Evolutionary conservation across 768 basidiomycete genomes (phyloP), one percentile per base, ranked within the genome.

Genomic region (Tulasnella sp.): DNA sequence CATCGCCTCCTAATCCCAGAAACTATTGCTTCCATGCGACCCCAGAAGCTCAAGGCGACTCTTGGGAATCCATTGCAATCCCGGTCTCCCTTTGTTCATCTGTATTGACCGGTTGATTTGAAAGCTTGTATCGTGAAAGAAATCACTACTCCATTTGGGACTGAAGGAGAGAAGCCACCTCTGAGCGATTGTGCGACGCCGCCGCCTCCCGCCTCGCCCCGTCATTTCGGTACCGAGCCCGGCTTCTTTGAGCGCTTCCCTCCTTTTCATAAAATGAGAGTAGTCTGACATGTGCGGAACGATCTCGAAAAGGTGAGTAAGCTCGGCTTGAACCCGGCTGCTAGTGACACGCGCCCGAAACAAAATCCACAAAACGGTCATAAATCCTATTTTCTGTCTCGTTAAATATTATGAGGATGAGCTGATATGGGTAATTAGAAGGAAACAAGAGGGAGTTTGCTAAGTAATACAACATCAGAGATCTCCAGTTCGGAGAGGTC

Each of bases 1-100:
- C 35, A 63, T 72, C 26, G 71, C 71, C 39, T 69, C 67, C 7
- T 69, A 69, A 69, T n/a, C 35, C 19, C 34, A 40, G 64, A 26
- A 36, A 11, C 64, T 65, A 65, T 17, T 65, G 34, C 35, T 65
- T 37, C 35, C 34, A n/a, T 65, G 34, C 39, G 19, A 7, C 64
- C 35, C 64, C 64, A 59, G 26, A 59, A 59, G 52, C 52, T 59
- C 52, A 22, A 26, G 22, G 14, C 7, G 19, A 22, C n/a, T 47
- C 26, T 47, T 19, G n/a, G 44, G 52, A 59, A 22, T 29, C 26
- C 52, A 5, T 59, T 9, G 29, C 32, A 26, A 59, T 59, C 52
- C 32, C 32, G 52, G 14, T 59, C 26, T 32, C 52, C 52, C 29
- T 59, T 59, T 32, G 52, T 59, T 29, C 26, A 3, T 29, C 52